Evolutionary conservation across 2,329 filamentous ascomycete genomes (phyloP), one percentile per base, ranked within the genome.

Genomic region (Penicillium sp.): DNA sequence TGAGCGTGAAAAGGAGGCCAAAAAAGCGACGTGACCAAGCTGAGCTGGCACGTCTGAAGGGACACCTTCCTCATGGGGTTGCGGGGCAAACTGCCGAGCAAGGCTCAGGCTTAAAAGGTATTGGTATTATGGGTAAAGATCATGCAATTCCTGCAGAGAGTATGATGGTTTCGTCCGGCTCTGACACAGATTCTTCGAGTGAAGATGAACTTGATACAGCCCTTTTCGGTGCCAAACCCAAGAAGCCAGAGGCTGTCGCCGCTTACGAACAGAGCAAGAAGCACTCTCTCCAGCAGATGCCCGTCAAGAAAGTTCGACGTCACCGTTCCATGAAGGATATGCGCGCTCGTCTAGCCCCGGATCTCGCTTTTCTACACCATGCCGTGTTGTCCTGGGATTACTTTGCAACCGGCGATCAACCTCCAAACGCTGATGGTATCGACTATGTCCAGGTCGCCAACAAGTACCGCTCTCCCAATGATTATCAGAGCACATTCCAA

Each of bases 361-460:
- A 95, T 62, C 88, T 99, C 75, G 88, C 91, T 35, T 81, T 85
- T 15, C 77, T 99, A 27, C 94, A 97, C 70, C 87, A 89, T 65
- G 88, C 88, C 18, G 91, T 99, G 49, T 83, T 99, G 3, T 84
- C 89, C 53, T 99, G 94, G 94, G 90, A 99, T 62, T 96, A 95
- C 62, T 99, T 97, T 73, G 89, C 96, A 67, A 79, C 86, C 44
- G 91, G 92, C 26, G 90, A 92, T 67, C 89, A 92, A 56, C 94
- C 94, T 6, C 92, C 94, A 0, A 83, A 81, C 54, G 81, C 82
- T 6, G 87, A 85, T 49, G 85, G 85, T 15, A 86, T 87, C 46
- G 81, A 85, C 43, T 96, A 93, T 68, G 85, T 82, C 45, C 80
- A 85, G 51, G 93, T 99, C 11, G 86, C 88, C 5, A 88, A 90